These are phyloP conservation scores for Pleurotus tuber-regium DNA, from an alignment of 768 basidiomycete species.

Conservation along the genomic window DNA sequence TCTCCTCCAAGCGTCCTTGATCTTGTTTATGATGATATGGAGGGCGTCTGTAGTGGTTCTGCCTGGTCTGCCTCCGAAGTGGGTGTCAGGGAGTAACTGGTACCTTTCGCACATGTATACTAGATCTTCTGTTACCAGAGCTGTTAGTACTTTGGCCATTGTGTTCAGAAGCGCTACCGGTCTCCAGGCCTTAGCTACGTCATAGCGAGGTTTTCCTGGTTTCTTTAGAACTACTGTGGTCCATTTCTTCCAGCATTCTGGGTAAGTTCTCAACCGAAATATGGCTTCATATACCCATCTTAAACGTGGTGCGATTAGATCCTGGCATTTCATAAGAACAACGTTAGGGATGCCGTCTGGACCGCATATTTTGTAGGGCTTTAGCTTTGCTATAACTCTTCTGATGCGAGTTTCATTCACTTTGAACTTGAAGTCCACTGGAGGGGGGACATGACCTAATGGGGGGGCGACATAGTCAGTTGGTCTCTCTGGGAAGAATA, in stretches of 20 bases:
- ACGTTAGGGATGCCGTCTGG: constrained; percentile 20
- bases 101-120: constrained; percentile 15
- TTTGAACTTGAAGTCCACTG: not conserved
- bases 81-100: constrained; percentile 20
- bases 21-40: constrained; percentile 18
- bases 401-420: constrained; percentile 8
- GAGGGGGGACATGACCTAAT: constrained; percentile 11
- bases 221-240: constrained; percentile 30
- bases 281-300: constrained; percentile 23
- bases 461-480: not conserved
- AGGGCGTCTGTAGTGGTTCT: constrained; percentile 25
- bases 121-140: constrained; percentile 14
- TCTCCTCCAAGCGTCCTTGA: constrained; percentile 21
- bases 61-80: constrained; percentile 30
- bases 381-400: constrained; percentile 15
- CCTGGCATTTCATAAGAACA: constrained; percentile 15
- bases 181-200: constrained; percentile 28
- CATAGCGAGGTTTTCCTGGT: constrained; percentile 33
- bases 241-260: constrained; percentile 23
- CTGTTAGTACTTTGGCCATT: constrained; percentile 9
- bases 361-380: constrained; percentile 26
- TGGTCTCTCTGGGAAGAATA: constrained; percentile 18
- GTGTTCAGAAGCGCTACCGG: constrained; percentile 27
- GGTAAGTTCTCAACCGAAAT: constrained; percentile 25
- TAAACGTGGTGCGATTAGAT: constrained; percentile 15